A percentile compares a stretch with the other conserved stretches of the same genome.
Evolutionary conservation across 2,329 filamentous ascomycete species (phyloP).

Genomic region (Aspergillus quadrilineatus): DNA sequence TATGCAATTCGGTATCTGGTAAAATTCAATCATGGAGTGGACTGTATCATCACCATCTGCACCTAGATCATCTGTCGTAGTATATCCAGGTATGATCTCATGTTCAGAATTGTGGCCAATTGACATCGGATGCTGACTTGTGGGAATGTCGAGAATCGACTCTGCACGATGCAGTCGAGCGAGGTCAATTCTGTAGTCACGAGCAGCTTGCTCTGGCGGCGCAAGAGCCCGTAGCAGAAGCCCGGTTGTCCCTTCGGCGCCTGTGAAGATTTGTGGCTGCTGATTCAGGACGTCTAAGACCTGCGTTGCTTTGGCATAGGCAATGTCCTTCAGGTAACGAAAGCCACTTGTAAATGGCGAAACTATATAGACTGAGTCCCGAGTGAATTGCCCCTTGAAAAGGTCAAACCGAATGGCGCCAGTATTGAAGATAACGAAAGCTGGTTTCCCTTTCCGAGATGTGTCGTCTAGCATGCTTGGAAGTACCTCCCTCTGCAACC

Average conservation of each 20-base stretch:
- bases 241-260: conserved; percentile 18
- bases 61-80: conserved; percentile 80
- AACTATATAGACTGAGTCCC: conserved; percentile 79
- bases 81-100: conserved; percentile 71
- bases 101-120: conserved; percentile 22
- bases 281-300: conserved; percentile 62
- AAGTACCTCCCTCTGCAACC: conserved; percentile 73
- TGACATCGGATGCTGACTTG: conserved; percentile 32
- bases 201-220: conserved; percentile 47
- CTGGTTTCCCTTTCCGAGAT: conserved; percentile 58
- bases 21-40: conserved; percentile 72
- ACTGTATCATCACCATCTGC: conserved; percentile 86
- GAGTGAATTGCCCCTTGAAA: conserved; percentile 86
- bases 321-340: conserved; percentile 74
- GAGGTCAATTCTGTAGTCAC: conserved; percentile 16
- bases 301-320: conserved; percentile 70
- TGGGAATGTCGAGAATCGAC: conserved; percentile 3
- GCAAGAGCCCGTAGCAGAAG: conserved; percentile 34
- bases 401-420: conserved; percentile 94
- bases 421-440: conserved; percentile 77
- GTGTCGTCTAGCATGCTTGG: conserved; percentile 63
- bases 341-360: conserved; percentile 85
- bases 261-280: conserved; percentile 51
- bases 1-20: conserved; percentile 79
- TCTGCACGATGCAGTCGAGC: not conserved